phyloP scores from a whole-genome alignment of 371 early-diverging fungal genomes.

The Mortierella sp. region DNA sequence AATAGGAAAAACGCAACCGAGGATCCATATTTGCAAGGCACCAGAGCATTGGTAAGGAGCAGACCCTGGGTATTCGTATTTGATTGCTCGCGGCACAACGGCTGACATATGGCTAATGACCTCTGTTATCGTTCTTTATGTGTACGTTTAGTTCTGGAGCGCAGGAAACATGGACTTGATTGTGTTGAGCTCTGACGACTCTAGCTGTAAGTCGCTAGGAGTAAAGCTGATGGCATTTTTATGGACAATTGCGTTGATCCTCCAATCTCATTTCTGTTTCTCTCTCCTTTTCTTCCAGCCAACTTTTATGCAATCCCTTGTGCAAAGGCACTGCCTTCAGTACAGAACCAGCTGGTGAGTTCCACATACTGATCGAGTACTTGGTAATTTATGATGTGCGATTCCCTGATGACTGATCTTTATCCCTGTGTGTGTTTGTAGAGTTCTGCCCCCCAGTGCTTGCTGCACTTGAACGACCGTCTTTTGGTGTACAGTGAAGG shows the following conservation, averaged over 20 bases:
- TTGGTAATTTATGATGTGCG: neutral
- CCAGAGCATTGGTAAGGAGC: conserved; percentile 69
- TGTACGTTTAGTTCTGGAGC: conserved; percentile 80
- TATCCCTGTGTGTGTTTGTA: conserved; percentile 28
- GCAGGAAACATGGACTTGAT: conserved; percentile 79
- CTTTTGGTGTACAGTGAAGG: conserved; percentile 79
- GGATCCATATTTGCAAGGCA: conserved; percentile 72
- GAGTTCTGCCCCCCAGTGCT: conserved; percentile 77
- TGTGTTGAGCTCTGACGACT: conserved; percentile 60
- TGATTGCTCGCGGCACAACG: too few species aligned
- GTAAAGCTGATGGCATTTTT: too few species aligned
- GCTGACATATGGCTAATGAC: neutral
- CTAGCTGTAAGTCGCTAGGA: conserved; percentile 25
- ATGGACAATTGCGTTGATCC: neutral
- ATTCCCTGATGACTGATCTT: neutral
- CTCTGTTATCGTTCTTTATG: neutral
- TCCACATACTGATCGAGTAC: neutral
- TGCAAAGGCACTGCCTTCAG: conserved; percentile 74
- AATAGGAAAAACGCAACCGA: conserved; percentile 58
- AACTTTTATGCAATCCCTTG: conserved; percentile 78
- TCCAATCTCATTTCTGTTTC: neutral
- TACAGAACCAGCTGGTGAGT: conserved; percentile 70
- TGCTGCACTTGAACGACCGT: conserved; percentile 81
- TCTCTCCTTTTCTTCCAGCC: conserved; percentile 20
- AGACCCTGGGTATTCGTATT: neutral